Conservation (phyloP, 2,329 filamentous ascomycete genomes). For the Fusarium penzigii region DNA sequence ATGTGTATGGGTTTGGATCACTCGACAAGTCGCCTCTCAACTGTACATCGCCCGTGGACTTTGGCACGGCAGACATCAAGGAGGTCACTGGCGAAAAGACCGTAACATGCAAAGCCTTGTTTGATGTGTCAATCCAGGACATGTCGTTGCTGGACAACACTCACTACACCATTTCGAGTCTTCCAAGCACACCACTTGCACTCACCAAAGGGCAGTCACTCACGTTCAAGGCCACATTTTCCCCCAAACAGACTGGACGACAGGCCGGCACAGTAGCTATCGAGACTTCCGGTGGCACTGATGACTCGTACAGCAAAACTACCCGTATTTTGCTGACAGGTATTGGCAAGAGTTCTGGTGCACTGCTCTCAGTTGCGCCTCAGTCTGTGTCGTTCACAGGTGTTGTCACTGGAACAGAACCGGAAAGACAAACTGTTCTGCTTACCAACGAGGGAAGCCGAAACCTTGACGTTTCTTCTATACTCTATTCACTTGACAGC, state of each 20-base stretch:
- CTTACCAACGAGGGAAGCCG: conserved; percentile 52
- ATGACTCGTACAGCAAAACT: conserved; percentile 45
- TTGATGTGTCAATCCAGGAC: conserved; percentile 43
- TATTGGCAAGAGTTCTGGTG: conserved; percentile 45
- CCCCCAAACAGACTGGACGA: conserved; percentile 42
- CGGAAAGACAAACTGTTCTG: conserved; percentile 45
- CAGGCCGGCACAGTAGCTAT: conserved; percentile 49
- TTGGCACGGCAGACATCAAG: conserved; percentile 47
- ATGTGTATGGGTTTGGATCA: conserved; percentile 56
- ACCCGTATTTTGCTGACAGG: conserved; percentile 51
- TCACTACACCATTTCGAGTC: conserved; percentile 39
- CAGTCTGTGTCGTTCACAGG: conserved; percentile 50
- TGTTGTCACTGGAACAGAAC: conserved; percentile 45
- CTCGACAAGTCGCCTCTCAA: conserved; percentile 55
- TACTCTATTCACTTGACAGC: conserved; percentile 45
- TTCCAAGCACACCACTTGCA: conserved; percentile 33
- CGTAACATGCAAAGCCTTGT: conserved; percentile 51
- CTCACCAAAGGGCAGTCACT: conserved; percentile 41
- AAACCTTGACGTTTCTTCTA: conserved; percentile 43
- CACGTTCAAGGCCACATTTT: conserved; percentile 46
- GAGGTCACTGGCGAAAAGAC: conserved; percentile 26
- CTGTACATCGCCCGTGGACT: conserved; percentile 51
- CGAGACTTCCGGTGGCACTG: conserved; percentile 46
- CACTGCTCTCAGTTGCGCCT: conserved; percentile 50
- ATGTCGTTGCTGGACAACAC: conserved; percentile 36